Percentiles rank a stretch among this genome's conserved stretches.
These are phyloP conservation scores for Apiospora pterosperma DNA, from an alignment of 2,329 filamentous ascomycete species.

Conservation along the genomic window DNA sequence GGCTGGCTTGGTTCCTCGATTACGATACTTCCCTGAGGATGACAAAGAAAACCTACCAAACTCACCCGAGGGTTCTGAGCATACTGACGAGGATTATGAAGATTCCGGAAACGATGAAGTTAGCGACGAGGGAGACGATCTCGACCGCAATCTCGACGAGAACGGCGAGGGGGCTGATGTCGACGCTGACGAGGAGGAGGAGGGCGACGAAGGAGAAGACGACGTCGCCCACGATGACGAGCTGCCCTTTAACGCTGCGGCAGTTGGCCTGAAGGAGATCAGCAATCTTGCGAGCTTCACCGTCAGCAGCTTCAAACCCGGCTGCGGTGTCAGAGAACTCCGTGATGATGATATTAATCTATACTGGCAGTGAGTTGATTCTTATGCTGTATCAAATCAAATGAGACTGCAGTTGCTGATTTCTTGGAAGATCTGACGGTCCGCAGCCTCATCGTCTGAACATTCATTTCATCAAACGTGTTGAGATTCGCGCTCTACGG, in stretches of 20 bases:
- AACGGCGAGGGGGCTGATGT: conserved; percentile 20
- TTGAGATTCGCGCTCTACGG: conserved; percentile 74
- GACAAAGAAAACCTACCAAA: not conserved
- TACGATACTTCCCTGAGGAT: not conserved
- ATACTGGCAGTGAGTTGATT: conserved; percentile 71
- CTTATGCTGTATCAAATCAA: not conserved
- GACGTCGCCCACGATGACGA: conserved; percentile 32
- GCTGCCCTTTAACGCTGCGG: conserved; percentile 47
- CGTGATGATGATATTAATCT: conserved; percentile 68
- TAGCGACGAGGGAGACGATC: conserved; percentile 13
- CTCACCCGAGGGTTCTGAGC: not conserved
- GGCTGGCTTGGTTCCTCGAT: not conserved
- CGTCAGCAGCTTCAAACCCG: conserved; percentile 77
- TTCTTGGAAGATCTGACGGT: conserved; percentile 63
- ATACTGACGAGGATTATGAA: conserved; percentile 1
- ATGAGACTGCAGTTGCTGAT: not conserved
- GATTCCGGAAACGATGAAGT: conserved; percentile 14
- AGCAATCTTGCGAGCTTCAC: conserved; percentile 81
- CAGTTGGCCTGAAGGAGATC: conserved; percentile 71
- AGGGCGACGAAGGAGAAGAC: conserved; percentile 19
- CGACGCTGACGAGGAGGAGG: conserved; percentile 29
- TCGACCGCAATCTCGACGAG: conserved; percentile 19
- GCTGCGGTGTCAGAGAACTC: conserved; percentile 73
- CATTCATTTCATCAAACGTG: conserved; percentile 81
- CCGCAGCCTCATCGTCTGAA: conserved; percentile 80